A percentile compares a stretch with the other conserved stretches of the same genome.
These are phyloP conservation scores for Mycena pura DNA, from an alignment of 768 basidiomycete genomes.

Conservation along the genomic window DNA sequence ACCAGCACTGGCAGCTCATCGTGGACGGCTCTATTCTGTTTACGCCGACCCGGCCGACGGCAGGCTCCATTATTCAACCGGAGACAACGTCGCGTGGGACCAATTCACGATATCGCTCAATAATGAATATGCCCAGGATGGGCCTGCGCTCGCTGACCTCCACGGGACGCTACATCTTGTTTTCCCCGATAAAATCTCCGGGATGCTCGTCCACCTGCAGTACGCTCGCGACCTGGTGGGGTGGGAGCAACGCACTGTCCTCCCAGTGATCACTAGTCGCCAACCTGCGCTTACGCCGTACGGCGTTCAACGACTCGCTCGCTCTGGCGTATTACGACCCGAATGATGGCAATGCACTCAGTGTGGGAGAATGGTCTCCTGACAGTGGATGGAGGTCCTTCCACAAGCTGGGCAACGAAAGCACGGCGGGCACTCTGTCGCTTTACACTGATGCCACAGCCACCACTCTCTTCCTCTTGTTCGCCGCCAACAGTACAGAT, in stretches of 20 bases:
- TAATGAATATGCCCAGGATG: neutral
- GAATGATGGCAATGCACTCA: neutral
- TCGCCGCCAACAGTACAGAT: neutral
- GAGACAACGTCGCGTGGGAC: neutral
- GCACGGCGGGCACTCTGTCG: neutral
- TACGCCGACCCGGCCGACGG: neutral
- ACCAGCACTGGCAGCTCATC: neutral
- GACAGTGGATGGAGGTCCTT: neutral
- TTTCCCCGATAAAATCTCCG: constrained; percentile 4
- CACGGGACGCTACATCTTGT: neutral
- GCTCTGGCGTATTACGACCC: neutral
- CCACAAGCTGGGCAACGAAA: neutral
- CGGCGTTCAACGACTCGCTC: constrained; percentile 3
- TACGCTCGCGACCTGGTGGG: neutral
- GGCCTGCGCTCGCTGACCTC: constrained; percentile 2
- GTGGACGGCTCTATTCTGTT: neutral
- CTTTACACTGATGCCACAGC: constrained; percentile 1
- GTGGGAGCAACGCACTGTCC: neutral
- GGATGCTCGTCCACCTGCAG: constrained; percentile 5
- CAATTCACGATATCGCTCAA: neutral
- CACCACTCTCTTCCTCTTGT: neutral
- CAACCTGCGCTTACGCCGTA: neutral
- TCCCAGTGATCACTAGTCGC: neutral
- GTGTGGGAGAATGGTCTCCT: neutral
- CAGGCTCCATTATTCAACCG: neutral